phyloP scores from a whole-genome alignment of 2,329 filamentous ascomycete genomes.

The Fusarium ambrosium region DNA sequence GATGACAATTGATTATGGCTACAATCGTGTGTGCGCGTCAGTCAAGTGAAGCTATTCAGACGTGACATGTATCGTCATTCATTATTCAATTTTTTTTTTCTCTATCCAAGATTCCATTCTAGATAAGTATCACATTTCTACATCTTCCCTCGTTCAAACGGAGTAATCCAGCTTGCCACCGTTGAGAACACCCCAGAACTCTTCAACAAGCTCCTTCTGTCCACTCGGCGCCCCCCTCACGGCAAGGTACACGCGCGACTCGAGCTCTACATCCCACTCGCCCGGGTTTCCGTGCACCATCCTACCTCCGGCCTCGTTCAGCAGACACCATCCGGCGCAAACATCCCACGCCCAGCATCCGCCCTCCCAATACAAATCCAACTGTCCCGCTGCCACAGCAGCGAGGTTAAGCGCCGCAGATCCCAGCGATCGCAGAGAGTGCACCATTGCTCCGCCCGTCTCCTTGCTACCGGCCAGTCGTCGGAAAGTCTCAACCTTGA shows the following conservation, averaged over 20 bases:
- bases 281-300: constrained; percentile 82
- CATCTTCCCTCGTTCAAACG: constrained; percentile 25
- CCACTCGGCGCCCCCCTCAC: constrained; percentile 71
- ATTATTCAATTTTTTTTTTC: constrained; percentile 9
- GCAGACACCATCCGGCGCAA: constrained; percentile 83
- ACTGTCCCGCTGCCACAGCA: constrained; percentile 76
- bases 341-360: constrained; percentile 91
- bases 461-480: constrained; percentile 70
- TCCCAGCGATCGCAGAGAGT: constrained; percentile 78
- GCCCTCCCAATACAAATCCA: constrained; percentile 86
- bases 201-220: constrained; percentile 72
- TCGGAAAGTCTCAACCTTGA: constrained; percentile 77
- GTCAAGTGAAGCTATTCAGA: constrained; percentile 4
- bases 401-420: constrained; percentile 83
- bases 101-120: constrained; percentile 8
- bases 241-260: constrained; percentile 73
- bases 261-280: constrained; percentile 74
- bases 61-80: neutral
- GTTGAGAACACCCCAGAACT: constrained; percentile 74
- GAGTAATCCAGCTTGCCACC: constrained; percentile 65
- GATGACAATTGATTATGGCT: constrained; percentile 30
- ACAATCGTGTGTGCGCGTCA: neutral
- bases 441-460: constrained; percentile 80
- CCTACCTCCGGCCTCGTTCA: constrained; percentile 79
- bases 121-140: neutral